Evolutionary conservation across 805 yeast species (phyloP).

Genomic region (Phaffomyces opuntiae): DNA sequence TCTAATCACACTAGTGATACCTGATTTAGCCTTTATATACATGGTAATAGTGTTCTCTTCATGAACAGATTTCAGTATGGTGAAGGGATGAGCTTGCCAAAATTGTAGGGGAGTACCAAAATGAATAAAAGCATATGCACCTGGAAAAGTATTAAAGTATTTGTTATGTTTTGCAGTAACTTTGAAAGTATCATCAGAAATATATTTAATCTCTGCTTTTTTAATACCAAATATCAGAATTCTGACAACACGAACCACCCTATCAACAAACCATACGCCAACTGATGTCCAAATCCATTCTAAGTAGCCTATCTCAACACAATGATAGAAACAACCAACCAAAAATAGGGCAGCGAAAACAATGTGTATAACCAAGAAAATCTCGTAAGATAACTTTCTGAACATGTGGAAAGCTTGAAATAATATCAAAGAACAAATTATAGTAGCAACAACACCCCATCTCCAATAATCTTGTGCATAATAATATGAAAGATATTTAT

Average conservation of each 20-base stretch:
- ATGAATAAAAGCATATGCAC: slow-evolving; percentile 47
- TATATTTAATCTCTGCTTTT: slow-evolving; percentile 9
- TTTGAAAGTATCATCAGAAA: slow-evolving; percentile 20
- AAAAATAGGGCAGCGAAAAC: slow-evolving; percentile 46
- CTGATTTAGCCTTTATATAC: slow-evolving; percentile 43
- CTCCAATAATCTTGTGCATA: neutral
- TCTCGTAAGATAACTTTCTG: slow-evolving; percentile 51
- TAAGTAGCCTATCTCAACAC: slow-evolving; percentile 19
- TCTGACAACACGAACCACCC: slow-evolving; percentile 37
- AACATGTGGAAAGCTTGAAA: slow-evolving; percentile 45
- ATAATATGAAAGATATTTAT: neutral
- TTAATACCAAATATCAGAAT: slow-evolving; percentile 13
- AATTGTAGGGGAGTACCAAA: slow-evolving; percentile 42
- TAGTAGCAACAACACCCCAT: neutral
- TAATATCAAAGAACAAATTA: slow-evolving; percentile 29
- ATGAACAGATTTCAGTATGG: slow-evolving; percentile 35
- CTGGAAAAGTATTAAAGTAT: slow-evolving; percentile 29
- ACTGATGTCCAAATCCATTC: slow-evolving; percentile 38
- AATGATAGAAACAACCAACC: slow-evolving; percentile 52
- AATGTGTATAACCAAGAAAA: slow-evolving; percentile 53
- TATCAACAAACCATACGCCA: slow-evolving; percentile 26
- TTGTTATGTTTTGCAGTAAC: neutral
- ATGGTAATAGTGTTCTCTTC: slow-evolving; percentile 28
- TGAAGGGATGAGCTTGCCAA: slow-evolving; percentile 71
- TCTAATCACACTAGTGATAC: slow-evolving; percentile 38